Evolutionary conservation across 192 early-diverging fungal genomes (phyloP).

Genomic region (Obelidium mucronatum): DNA sequence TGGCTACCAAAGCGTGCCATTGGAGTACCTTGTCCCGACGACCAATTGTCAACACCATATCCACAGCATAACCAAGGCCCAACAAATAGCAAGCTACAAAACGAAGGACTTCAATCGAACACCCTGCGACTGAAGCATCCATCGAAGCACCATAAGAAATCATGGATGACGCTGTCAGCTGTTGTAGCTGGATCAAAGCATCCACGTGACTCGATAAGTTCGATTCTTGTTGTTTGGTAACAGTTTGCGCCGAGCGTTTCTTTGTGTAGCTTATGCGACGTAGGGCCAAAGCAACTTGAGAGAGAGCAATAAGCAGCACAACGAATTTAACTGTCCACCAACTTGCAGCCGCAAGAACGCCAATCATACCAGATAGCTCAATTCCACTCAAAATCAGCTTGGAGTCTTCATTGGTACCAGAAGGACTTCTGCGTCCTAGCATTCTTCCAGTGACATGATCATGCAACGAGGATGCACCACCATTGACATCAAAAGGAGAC

Average conservation of each 20-base stretch:
- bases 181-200: background rate
- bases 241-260: too few relatives aligned
- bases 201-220: background rate
- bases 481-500: conserved; percentile 37
- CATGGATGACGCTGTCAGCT: background rate
- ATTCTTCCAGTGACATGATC: conserved; percentile 38
- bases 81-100: conserved; percentile 13
- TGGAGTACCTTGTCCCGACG: background rate
- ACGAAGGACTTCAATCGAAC: background rate
- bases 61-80: background rate
- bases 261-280: background rate
- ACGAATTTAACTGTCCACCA: conserved; percentile 21
- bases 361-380: background rate
- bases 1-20: conserved; percentile 26
- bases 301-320: conserved; percentile 2
- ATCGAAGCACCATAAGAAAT: conserved; percentile 5
- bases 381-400: background rate
- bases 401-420: background rate
- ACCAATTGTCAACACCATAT: background rate
- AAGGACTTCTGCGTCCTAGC: background rate
- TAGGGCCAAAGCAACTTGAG: conserved; percentile 1
- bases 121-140: background rate
- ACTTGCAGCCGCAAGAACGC: conserved; percentile 1
- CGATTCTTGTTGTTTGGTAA: too few relatives aligned
- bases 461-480: conserved; percentile 27